A percentile compares a stretch with the other conserved stretches of the same genome.
These are phyloP conservation scores for Emericellopsis cladophorae DNA, from an alignment of 2,329 filamentous ascomycete genomes.

Conservation along the genomic window DNA sequence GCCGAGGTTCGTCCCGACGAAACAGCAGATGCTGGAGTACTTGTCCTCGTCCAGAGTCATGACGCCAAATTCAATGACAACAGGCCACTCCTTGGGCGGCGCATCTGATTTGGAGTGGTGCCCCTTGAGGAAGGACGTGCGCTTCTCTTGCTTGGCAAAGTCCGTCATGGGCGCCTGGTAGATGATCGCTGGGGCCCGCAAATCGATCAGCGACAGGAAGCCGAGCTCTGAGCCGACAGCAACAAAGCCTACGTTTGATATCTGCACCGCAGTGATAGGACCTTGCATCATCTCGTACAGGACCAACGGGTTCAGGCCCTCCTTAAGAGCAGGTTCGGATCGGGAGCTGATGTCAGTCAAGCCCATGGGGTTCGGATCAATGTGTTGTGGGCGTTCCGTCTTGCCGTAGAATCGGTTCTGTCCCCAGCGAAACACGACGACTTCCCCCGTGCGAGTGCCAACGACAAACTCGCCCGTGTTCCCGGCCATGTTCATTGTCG, in stretches of 20 bases:
- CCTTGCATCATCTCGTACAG: constrained; percentile 78
- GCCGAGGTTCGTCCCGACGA: constrained; percentile 78
- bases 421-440: constrained; percentile 82
- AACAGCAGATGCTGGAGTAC: constrained; percentile 88
- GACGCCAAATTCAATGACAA: constrained; percentile 78
- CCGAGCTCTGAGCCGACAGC: constrained; percentile 78
- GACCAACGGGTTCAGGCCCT: constrained; percentile 68
- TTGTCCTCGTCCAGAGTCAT: constrained; percentile 89
- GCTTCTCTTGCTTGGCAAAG: constrained; percentile 64
- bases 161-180: constrained; percentile 62
- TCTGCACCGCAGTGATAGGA: constrained; percentile 62
- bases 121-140: constrained; percentile 53
- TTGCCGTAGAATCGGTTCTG: constrained; percentile 60
- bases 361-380: constrained; percentile 50
- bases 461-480: constrained; percentile 74
- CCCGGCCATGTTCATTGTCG: constrained; percentile 68
- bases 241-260: constrained; percentile 89
- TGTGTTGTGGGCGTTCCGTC: constrained; percentile 32
- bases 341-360: constrained; percentile 64
- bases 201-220: constrained; percentile 68
- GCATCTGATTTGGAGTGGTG: constrained; percentile 18
- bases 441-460: constrained; percentile 71
- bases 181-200: constrained; percentile 78
- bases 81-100: constrained; percentile 57
- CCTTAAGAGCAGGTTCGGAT: constrained; percentile 59